Conservation (phyloP, 1,139 yeast species). For the Nadsonia starkeyi-henricii region DNA sequence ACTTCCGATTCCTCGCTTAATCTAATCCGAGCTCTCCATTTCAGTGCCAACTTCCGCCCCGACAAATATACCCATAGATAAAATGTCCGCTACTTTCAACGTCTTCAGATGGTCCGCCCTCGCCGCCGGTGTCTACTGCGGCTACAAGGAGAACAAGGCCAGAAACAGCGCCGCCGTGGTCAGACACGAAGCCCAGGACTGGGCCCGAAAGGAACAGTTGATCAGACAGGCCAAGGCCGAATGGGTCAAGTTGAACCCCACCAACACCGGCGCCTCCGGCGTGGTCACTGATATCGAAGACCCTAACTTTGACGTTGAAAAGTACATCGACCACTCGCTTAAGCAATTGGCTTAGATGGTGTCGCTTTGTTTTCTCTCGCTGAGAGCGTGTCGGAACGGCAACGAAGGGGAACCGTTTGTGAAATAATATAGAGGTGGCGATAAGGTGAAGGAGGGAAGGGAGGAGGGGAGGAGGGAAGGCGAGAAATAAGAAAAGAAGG, state of each 20-base stretch:
- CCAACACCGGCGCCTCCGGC: conserved; percentile 21
- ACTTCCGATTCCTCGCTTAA: not conserved
- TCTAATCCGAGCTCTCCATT: not conserved
- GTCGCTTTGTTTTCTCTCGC: too few species aligned
- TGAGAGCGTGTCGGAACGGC: too few species aligned
- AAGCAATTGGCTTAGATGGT: conserved; percentile 11
- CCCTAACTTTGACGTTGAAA: conserved; percentile 75
- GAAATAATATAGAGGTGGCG: too few species aligned
- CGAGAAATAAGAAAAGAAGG: too few species aligned
- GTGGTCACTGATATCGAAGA: conserved; percentile 66
- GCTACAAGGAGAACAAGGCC: conserved; percentile 70
- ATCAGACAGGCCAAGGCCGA: conserved; percentile 81
- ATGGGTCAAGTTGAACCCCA: conserved; percentile 55
- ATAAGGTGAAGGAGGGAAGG: too few species aligned
- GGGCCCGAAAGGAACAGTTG: conserved; percentile 55
- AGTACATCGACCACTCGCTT: conserved; percentile 22
- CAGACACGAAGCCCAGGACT: conserved; percentile 45
- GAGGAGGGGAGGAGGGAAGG: too few species aligned
- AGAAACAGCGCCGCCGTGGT: conserved; percentile 48
- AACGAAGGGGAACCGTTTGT: too few species aligned
- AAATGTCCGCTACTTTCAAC: conserved; percentile 20
- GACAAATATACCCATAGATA: conserved; percentile 11
- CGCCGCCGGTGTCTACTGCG: conserved; percentile 81
- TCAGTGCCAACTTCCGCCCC: not conserved
- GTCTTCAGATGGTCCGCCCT: conserved; percentile 88